Conservation (phyloP, 2,329 filamentous ascomycete species). For the Monosporascus sp. region DNA sequence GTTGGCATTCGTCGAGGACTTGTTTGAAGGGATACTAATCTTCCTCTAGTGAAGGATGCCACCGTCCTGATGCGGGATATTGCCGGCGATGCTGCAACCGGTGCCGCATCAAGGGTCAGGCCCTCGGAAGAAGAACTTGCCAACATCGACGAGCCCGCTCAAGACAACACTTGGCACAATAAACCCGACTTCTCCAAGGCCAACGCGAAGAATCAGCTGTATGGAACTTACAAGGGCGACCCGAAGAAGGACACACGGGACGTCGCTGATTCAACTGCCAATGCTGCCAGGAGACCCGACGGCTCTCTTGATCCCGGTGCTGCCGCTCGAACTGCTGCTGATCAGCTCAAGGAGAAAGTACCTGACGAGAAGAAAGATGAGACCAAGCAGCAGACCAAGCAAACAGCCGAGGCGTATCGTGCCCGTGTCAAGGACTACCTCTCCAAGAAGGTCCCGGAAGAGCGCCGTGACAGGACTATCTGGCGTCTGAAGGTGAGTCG, state of each 20-base stretch:
- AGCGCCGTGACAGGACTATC: constrained; percentile 87
- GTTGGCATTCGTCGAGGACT: neutral
- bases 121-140: constrained; percentile 71
- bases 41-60: constrained; percentile 62
- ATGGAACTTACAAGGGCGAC: constrained; percentile 53
- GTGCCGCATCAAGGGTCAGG: constrained; percentile 68
- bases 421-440: constrained; percentile 64
- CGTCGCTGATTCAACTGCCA: constrained; percentile 45
- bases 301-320: constrained; percentile 19
- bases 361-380: constrained; percentile 57
- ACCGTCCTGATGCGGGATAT: constrained; percentile 81
- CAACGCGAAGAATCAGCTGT: constrained; percentile 63
- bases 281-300: constrained; percentile 31
- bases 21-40: neutral
- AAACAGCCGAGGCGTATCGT: constrained; percentile 35
- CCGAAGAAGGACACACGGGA: constrained; percentile 55
- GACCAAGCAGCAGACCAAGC: constrained; percentile 41
- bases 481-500: constrained; percentile 66
- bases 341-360: constrained; percentile 57
- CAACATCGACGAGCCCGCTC: constrained; percentile 77
- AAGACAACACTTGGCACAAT: constrained; percentile 93
- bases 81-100: constrained; percentile 80
- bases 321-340: constrained; percentile 30
- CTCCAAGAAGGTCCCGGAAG: constrained; percentile 79
- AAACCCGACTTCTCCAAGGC: constrained; percentile 69